Conservation (phyloP, 78 protist species). For the Bodo saltans region DNA sequence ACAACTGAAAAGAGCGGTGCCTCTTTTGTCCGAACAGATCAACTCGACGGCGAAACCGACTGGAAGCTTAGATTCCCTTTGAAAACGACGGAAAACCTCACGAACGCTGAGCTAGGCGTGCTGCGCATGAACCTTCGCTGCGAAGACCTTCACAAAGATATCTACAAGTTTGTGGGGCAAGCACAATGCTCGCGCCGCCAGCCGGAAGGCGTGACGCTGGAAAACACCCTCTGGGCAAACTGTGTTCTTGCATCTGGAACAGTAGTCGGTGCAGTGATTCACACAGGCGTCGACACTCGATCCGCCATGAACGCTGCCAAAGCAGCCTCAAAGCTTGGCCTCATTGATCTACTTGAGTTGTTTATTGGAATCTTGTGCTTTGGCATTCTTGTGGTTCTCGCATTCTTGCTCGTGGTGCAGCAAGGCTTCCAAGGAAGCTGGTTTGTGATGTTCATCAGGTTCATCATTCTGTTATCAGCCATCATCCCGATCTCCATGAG, state of each 20-base stretch:
- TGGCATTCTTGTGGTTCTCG: slow-evolving; percentile 56
- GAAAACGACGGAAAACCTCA: background rate
- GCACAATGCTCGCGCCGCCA: slow-evolving; percentile 14
- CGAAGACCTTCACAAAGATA: slow-evolving; percentile 66
- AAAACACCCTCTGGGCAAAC: slow-evolving; percentile 94
- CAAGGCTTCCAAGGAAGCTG: slow-evolving; percentile 51
- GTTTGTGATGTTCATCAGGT: slow-evolving; percentile 65
- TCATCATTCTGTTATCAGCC: slow-evolving; percentile 85
- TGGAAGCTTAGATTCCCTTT: slow-evolving; percentile 79
- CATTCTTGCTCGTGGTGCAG: slow-evolving; percentile 72
- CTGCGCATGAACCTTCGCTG: background rate
- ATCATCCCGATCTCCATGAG: slow-evolving; percentile 93
- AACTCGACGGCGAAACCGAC: slow-evolving; percentile 94
- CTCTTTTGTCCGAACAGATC: slow-evolving; percentile 85
- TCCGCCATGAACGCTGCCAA: slow-evolving; percentile 78
- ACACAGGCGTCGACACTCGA: slow-evolving; percentile 94
- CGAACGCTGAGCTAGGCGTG: background rate
- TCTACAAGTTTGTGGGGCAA: slow-evolving; percentile 77
- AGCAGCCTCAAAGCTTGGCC: slow-evolving; percentile 79
- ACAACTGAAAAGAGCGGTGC: slow-evolving; percentile 83
- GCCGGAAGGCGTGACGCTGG: slow-evolving; percentile 55
- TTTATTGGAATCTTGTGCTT: slow-evolving; percentile 70
- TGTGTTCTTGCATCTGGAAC: slow-evolving; percentile 88
- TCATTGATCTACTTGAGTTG: slow-evolving; percentile 81
- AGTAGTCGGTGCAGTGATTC: slow-evolving; percentile 59